Evolutionary conservation across 2,329 filamentous ascomycete genomes (phyloP), one percentile per base, ranked within the genome.

Genomic region (Fusarium penzigii): DNA sequence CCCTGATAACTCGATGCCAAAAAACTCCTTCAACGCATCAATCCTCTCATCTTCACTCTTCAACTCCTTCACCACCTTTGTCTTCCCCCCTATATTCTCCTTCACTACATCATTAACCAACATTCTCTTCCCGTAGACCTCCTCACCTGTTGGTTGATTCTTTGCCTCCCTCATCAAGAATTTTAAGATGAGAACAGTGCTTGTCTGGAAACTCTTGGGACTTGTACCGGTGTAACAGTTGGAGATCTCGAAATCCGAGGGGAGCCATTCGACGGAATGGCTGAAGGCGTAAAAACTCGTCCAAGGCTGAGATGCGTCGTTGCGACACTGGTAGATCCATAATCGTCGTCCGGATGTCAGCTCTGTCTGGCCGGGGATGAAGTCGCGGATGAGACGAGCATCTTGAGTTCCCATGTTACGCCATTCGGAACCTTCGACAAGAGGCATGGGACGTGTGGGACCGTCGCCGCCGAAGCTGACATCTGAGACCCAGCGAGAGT

Each of bases 401-500:
- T 84, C 72, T 53, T 84, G 80, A 3, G 78, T 75, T 11, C 79
- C 80, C 20, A 85, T 72, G 64, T 83, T 81, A 51, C 68, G 61
- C 48, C 75, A 72, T 9, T 75, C 66, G 13, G 69, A 64, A 10
- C 70, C 70, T 13, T 77, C 70, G 17, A 74, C 64, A 2, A 89
- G 70, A 2, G 77, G 78, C 38, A 89, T 68, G 7, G 86, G 85
- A 14, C 70, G 69, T 2, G 80, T 85, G 3, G 84, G 75, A 8
- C 82, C 81, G 61, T 85, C 81, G 17, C 81, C 82, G 43, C 86
- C 86, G 62, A 89, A 89, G 5, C 79, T 83, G 11, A 86, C 81
- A 64, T 89, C 87, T 10, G 83, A 67, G 62, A 79, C 70, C 68
- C 79, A 85, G 51, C 74, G 71, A 29, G 75, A 74, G 39, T 72